Evolutionary conservation across 139 green algal genomes (phyloP).

Genomic region (Limnomonas spitsbergensis): DNA sequence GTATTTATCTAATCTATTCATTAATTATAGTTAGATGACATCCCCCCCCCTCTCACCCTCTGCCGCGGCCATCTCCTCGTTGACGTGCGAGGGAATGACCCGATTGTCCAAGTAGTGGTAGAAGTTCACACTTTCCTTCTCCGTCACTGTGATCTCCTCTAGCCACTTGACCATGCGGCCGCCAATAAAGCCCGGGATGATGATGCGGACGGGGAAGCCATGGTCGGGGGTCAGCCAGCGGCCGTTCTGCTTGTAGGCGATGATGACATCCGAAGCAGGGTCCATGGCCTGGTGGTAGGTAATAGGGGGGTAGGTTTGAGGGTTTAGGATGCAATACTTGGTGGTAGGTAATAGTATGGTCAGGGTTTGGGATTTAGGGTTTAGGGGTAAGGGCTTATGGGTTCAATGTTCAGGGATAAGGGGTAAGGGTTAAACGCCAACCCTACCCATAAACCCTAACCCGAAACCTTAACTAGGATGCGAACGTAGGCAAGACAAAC

Average conservation of each 20-base stretch:
- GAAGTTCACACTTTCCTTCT: conserved; percentile 82
- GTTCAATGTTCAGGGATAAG: too few relatives aligned
- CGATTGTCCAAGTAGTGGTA: conserved; percentile 99
- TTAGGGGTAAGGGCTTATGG: too few relatives aligned
- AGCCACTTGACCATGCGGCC: conserved; percentile 91
- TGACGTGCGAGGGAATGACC: conserved; percentile 89
- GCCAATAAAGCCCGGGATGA: conserved; percentile 86
- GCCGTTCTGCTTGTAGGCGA: conserved; percentile 78
- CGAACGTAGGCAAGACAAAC: too few relatives aligned
- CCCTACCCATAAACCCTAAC: too few relatives aligned
- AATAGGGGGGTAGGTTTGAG: too few relatives aligned
- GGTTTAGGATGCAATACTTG: too few relatives aligned
- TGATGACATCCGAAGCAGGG: conserved; percentile 65
- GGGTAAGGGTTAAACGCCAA: too few relatives aligned
- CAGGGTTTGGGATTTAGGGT: too few relatives aligned
- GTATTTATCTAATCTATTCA: too few relatives aligned
- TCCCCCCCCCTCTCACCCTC: conserved; percentile 81
- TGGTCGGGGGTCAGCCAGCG: conserved; percentile 54
- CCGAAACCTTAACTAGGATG: too few relatives aligned
- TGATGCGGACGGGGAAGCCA: conserved; percentile 63
- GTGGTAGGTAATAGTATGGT: too few relatives aligned
- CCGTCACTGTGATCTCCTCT: conserved; percentile 67
- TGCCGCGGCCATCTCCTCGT: conserved; percentile 78
- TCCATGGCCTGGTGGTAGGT: conserved; percentile 72
- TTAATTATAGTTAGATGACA: too few relatives aligned